Evolutionary conservation across 208 protist species (phyloP), one percentile per base, ranked within the genome.

Genomic region (Acanthamoeba triangularis): DNA sequence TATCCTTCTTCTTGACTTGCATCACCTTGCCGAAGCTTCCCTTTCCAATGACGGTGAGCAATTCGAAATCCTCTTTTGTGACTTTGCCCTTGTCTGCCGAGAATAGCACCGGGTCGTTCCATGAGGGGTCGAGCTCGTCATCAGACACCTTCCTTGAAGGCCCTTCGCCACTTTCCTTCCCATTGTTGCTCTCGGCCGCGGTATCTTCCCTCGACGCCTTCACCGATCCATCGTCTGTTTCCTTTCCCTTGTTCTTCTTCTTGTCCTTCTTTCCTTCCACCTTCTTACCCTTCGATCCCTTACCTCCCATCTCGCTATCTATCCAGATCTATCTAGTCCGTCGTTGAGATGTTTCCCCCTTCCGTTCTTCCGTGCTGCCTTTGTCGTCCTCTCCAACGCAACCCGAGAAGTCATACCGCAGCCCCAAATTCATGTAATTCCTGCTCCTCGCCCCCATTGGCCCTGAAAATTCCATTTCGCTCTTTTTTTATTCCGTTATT

Each of bases 11-110:
- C 56, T 76, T 93, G 4, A 97, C 96, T 84, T 96, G 96, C 94
- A 97, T 95, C n/a, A 96, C 96, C 95, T 97, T 98, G 30, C 97
- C 98, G 65, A 98, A 98, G 69, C 90, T 95, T 14, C 98, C 98
- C 90, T 97, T 97, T n/a, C 98, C 98, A 61, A 98, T 94, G 10
- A 98, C 97, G 69, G 96, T 97, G 10, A 98, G 80, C 20, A 98
- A 49, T 52, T 98, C 94, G 94, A 98, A 98, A 72, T 98, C 97
- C 23, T 98, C 97, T 47, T 94, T 96, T 14, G 95, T 96, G 41
- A 96, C 95, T 7, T 96, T 96, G 67, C 96, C 56, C 41, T 65
- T 54, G 41, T 94, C 90, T 25, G 84, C 98, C 98, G 4, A 98
- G 72, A 94, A 84, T 41, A 84, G 72, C 28, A 94, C 28, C 8